Evolutionary conservation across 164 flowering plant species (phyloP).

Genomic region (Liriodendron chinense): DNA sequence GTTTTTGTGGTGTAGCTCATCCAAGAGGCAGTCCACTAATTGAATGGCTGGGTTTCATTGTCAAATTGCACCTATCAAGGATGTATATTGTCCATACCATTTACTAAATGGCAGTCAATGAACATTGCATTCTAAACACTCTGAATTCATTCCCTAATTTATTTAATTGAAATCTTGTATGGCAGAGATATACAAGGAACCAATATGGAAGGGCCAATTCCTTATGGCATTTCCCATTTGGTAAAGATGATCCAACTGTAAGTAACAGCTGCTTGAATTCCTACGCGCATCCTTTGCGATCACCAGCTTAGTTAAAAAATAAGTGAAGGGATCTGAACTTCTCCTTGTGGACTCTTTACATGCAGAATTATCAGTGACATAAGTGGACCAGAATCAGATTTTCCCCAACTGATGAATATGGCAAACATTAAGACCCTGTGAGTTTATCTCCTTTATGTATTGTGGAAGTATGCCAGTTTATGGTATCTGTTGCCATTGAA

Average conservation of each 20-base stretch:
- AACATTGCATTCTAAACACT: too few species aligned
- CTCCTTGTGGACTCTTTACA: not conserved
- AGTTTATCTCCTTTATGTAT: constrained; percentile 18
- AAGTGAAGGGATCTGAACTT: not conserved
- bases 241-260: constrained; percentile 43
- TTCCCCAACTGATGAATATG: constrained; percentile 44
- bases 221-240: constrained; percentile 46
- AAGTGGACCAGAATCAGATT: constrained; percentile 35
- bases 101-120: too few species aligned
- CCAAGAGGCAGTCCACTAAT: too few species aligned
- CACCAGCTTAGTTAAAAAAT: not conserved
- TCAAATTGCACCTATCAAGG: too few species aligned
- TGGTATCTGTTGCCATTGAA: not conserved
- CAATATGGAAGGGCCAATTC: constrained; percentile 70
- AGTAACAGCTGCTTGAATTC: constrained; percentile 20
- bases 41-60: too few species aligned
- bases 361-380: constrained; percentile 72
- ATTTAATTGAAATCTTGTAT: not conserved
- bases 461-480: not conserved
- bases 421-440: constrained; percentile 40
- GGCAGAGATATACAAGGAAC: constrained; percentile 64
- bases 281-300: not conserved
- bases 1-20: too few species aligned
- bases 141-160: too few species aligned
- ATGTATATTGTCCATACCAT: too few species aligned